Evolutionary conservation across 371 early-diverging fungal species (phyloP).

Genomic region (Mortierella sp.): DNA sequence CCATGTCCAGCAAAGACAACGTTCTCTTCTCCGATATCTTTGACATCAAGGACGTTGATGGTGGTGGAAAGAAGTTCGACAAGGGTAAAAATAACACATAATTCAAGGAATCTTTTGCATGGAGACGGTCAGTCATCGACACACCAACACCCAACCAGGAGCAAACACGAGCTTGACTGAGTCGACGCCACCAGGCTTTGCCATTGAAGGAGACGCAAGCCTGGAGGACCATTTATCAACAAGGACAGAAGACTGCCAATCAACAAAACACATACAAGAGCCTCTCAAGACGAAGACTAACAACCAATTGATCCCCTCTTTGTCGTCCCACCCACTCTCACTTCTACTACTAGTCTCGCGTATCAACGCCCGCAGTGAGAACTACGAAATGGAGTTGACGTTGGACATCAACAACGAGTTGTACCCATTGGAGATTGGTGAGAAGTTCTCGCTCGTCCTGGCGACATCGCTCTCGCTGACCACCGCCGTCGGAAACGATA

Average conservation of each 20-base stretch:
- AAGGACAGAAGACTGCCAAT: no score
- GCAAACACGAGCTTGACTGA: no score
- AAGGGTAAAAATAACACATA: slow-evolving; percentile 72
- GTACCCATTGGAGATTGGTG: slow-evolving; percentile 87
- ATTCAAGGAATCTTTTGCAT: no score
- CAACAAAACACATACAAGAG: not conserved
- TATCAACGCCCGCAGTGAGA: slow-evolving; percentile 86
- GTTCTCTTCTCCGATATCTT: slow-evolving; percentile 90
- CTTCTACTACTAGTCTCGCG: slow-evolving; percentile 81
- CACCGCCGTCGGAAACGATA: slow-evolving; percentile 60
- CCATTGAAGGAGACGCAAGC: no score
- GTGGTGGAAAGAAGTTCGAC: slow-evolving; percentile 94
- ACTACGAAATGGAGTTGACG: slow-evolving; percentile 90
- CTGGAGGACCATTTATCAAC: no score
- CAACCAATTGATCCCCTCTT: no score
- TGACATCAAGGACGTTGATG: slow-evolving; percentile 89
- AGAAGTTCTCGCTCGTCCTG: slow-evolving; percentile 87
- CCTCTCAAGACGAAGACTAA: not conserved
- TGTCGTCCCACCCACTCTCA: not conserved
- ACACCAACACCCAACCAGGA: no score
- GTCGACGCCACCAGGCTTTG: no score
- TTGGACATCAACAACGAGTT: slow-evolving; percentile 95
- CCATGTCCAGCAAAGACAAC: slow-evolving; percentile 75
- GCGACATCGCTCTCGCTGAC: slow-evolving; percentile 81
- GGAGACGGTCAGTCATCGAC: no score